phyloP scores from a whole-genome alignment of 257 asterid species.

The Scutellaria galericulata region DNA sequence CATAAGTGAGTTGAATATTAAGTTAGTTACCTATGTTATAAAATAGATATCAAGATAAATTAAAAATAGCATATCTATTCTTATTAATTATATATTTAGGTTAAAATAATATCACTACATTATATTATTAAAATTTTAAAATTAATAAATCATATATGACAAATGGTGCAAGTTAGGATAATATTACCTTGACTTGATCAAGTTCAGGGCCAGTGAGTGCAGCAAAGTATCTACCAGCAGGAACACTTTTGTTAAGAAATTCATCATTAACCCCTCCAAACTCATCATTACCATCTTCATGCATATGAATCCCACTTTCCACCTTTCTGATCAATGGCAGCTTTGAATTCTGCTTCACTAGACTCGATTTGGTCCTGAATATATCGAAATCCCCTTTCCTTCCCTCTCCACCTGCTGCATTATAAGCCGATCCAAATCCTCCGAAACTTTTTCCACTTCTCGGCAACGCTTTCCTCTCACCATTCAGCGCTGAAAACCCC shows the following conservation, averaged over 20 bases:
- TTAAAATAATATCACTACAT: no score
- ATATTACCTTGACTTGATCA: slow-evolving; percentile 85
- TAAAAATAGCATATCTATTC: no score
- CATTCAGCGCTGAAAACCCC: slow-evolving; percentile 69
- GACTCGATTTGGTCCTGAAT: slow-evolving; percentile 69
- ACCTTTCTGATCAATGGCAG: slow-evolving; percentile 45
- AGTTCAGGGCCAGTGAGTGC: slow-evolving; percentile 93
- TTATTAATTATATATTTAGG: no score
- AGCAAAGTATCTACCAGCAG: slow-evolving; percentile 98
- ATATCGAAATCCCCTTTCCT: slow-evolving; percentile 65
- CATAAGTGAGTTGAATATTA: no score
- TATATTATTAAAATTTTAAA: no score
- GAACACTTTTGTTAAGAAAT: slow-evolving; percentile 61
- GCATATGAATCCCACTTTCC: slow-evolving; percentile 50
- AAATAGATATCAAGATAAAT: no score
- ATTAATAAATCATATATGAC: no score
- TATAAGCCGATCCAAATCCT: slow-evolving; percentile 51
- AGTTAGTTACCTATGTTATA: no score
- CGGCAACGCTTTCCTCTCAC: slow-evolving; percentile 47
- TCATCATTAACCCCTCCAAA: slow-evolving; percentile 45
- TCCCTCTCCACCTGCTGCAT: slow-evolving; percentile 46
- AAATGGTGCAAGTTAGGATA: no score
- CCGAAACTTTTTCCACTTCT: slow-evolving; percentile 86
- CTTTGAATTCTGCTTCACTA: slow-evolving; percentile 65
- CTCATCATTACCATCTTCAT: slow-evolving; percentile 44